Conservation (phyloP, 225 moss, liverwort and hornwort genomes). For the Lunularia cruciata region DNA sequence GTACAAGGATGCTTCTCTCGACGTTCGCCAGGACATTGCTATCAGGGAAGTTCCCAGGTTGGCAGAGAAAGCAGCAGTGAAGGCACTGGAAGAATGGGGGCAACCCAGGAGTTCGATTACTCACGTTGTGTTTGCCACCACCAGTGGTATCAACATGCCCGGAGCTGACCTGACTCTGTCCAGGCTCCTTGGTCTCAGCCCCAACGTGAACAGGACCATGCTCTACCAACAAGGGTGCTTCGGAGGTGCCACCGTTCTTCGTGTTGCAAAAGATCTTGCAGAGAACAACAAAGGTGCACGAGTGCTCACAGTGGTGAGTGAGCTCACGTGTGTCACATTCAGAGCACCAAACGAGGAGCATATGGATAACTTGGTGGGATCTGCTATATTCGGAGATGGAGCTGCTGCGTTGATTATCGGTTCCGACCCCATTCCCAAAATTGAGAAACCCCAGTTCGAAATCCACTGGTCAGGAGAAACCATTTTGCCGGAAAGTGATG, state of each 20-base stretch:
- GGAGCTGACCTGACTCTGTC: slow-evolving; percentile 30
- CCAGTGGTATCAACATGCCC: slow-evolving; percentile 65
- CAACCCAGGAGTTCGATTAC: slow-evolving; percentile 37
- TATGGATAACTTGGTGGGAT: slow-evolving; percentile 39
- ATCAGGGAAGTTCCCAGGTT: too few species aligned
- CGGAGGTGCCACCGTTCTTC: slow-evolving; percentile 45
- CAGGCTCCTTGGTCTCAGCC: slow-evolving; percentile 5
- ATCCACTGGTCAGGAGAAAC: slow-evolving; percentile 34
- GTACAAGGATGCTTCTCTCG: slow-evolving; percentile 38
- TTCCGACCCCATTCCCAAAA: slow-evolving; percentile 26
- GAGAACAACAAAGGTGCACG: slow-evolving; percentile 36
- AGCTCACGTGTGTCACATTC: slow-evolving; percentile 28
- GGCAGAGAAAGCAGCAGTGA: slow-evolving; percentile 44
- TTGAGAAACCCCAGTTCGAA: slow-evolving; percentile 32
- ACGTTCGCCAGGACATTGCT: slow-evolving; percentile 55
- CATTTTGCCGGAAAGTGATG: slow-evolving; percentile 28
- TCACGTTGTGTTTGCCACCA: slow-evolving; percentile 59
- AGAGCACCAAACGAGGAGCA: slow-evolving; percentile 35
- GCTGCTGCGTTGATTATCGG: slow-evolving; percentile 26
- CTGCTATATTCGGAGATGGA: slow-evolving; percentile 37
- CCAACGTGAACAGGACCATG: slow-evolving; percentile 19
- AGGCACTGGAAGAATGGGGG: slow-evolving; percentile 55
- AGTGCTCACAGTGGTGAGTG: slow-evolving; percentile 27
- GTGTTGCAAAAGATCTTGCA: slow-evolving; percentile 56
- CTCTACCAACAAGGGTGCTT: slow-evolving; percentile 50